These are phyloP conservation scores for Fusarium austroafricanum DNA, from an alignment of 2,329 filamentous ascomycete species.

Conservation along the genomic window DNA sequence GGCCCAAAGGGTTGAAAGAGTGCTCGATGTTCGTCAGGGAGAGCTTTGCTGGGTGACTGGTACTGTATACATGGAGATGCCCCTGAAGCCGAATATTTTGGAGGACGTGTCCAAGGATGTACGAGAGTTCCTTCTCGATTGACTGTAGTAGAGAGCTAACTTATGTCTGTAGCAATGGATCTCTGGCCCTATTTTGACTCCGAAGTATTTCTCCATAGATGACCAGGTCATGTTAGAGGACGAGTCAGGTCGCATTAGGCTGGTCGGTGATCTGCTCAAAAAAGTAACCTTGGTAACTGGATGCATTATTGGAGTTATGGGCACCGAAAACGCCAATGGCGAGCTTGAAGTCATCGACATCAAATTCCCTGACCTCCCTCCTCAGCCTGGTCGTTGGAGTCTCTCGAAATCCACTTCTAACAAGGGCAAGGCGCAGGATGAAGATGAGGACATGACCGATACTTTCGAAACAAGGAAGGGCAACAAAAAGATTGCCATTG, in stretches of 20 bases:
- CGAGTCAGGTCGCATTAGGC: constrained; percentile 86
- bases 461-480: constrained; percentile 49
- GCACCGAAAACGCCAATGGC: constrained; percentile 91
- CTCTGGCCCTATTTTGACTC: constrained; percentile 78
- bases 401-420: constrained; percentile 63
- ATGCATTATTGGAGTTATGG: constrained; percentile 92
- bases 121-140: constrained; percentile 44
- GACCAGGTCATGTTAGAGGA: constrained; percentile 91
- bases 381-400: constrained; percentile 84
- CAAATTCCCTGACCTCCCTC: constrained; percentile 86
- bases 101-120: constrained; percentile 96
- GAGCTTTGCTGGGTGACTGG: constrained; percentile 95
- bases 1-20: constrained; percentile 82
- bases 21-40: constrained; percentile 94
- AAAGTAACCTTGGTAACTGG: constrained; percentile 85
- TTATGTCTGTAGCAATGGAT: constrained; percentile 78
- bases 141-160: constrained; percentile 5
- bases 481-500: constrained; percentile 79
- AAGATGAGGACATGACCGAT: constrained; percentile 70
- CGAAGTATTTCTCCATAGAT: constrained; percentile 78
- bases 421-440: constrained; percentile 54
- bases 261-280: constrained; percentile 78
- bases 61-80: constrained; percentile 98
- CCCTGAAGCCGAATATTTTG: constrained; percentile 93
- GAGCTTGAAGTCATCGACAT: constrained; percentile 94